A percentile compares a stretch with the other conserved stretches of the same genome.
phyloP scores from a whole-genome alignment of 192 early-diverging fungal species.

The Chytriomyces sp. region DNA sequence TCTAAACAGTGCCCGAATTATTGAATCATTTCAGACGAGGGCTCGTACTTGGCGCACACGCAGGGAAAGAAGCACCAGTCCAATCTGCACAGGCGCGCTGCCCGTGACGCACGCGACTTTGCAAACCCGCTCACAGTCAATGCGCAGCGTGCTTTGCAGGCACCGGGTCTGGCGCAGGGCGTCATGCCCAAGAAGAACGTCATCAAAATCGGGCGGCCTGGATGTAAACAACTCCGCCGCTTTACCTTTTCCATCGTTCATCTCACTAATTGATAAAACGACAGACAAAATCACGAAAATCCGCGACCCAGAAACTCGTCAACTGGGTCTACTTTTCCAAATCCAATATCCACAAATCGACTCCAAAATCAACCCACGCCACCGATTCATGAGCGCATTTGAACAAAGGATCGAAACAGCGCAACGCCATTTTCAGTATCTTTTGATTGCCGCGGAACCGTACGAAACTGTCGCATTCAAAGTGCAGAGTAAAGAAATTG shows the following conservation, averaged over 20 bases:
- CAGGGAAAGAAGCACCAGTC: conserved; percentile 99
- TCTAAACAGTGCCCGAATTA: too few relatives aligned
- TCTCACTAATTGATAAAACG: not conserved
- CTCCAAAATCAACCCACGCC: conserved; percentile 77
- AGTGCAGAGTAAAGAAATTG: conserved; percentile 91
- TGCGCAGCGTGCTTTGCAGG: conserved; percentile 26
- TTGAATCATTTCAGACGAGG: conserved; percentile 68
- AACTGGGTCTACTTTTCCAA: conserved; percentile 91
- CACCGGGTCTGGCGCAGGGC: conserved; percentile 16
- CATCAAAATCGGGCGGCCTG: conserved; percentile 95
- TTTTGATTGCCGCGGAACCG: conserved; percentile 94
- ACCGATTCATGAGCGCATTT: conserved; percentile 96
- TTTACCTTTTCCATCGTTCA: not conserved
- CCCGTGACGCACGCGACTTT: conserved; percentile 72
- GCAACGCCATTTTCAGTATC: conserved; percentile 87
- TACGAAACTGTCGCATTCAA: conserved; percentile 96
- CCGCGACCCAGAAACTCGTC: conserved; percentile 81
- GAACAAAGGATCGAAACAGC: conserved; percentile 92
- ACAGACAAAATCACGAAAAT: conserved; percentile 82
- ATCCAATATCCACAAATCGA: conserved; percentile 94
- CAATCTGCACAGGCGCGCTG: conserved; percentile 87
- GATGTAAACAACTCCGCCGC: conserved; percentile 49
- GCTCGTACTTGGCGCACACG: conserved; percentile 93
- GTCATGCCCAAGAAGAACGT: conserved; percentile 65
- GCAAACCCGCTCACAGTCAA: conserved; percentile 24